Percentiles rank a stretch among this genome's conserved stretches.
phyloP scores from a whole-genome alignment of 2,329 filamentous ascomycete species.

The Biscogniauxia mediterranea region DNA sequence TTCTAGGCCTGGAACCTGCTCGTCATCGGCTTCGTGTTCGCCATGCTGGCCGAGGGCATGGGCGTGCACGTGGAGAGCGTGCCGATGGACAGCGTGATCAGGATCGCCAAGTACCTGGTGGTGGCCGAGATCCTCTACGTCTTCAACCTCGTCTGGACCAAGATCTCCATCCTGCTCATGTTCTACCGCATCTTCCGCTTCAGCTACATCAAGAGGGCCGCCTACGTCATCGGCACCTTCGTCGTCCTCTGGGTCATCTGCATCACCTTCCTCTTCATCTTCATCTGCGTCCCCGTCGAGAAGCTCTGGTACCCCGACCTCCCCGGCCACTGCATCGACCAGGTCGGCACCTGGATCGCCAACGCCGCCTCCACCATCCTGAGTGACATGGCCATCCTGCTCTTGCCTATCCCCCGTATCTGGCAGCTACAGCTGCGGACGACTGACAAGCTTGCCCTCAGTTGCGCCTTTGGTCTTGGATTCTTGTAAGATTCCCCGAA shows the following conservation, averaged over 20 bases:
- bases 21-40: conserved; percentile 47
- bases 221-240: conserved; percentile 40
- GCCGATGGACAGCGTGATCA: conserved; percentile 35
- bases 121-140: conserved; percentile 48
- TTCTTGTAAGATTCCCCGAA: conserved; percentile 37
- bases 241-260: conserved; percentile 47
- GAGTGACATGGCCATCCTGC: conserved; percentile 45
- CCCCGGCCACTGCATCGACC: conserved; percentile 47
- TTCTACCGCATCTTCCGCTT: conserved; percentile 52
- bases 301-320: conserved; percentile 48
- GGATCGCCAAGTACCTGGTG: conserved; percentile 47
- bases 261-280: conserved; percentile 49
- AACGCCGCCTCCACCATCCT: conserved; percentile 48
- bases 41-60: conserved; percentile 46
- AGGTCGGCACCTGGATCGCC: conserved; percentile 49
- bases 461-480: conserved; percentile 43
- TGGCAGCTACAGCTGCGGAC: conserved; percentile 44
- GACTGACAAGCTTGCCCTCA: conserved; percentile 43
- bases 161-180: conserved; percentile 49
- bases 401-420: conserved; percentile 44
- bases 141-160: conserved; percentile 49
- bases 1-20: conserved; percentile 38
- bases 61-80: conserved; percentile 45
- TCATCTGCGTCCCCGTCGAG: conserved; percentile 50
- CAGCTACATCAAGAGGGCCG: conserved; percentile 41